Base-by-base conservation (phyloP, 2,329 filamentous ascomycete genomes). In the Macrophomina tecta region DNA sequence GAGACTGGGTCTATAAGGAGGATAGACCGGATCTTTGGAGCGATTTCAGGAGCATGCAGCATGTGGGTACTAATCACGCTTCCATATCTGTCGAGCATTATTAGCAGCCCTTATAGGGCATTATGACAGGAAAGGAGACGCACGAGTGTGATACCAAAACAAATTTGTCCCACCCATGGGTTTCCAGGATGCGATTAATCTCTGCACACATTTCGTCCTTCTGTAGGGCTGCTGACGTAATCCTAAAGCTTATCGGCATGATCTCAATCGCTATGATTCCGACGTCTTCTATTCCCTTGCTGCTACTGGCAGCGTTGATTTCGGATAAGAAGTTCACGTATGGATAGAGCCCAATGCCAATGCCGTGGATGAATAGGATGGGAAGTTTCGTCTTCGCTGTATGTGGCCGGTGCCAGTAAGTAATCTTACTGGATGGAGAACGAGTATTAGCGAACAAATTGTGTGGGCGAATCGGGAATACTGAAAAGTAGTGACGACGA, bases 351-450 rank as follows among this genome's bases (percentile, higher is more conserved):
- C 90, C 90, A 67, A 92, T 82, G 49, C 90, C 89, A 58, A 91
- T 90, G 16, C 90, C 90, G 70, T 92, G 90, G 56, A 91, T 82
- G 76, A 91, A 91, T 4, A 92, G 76, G 7, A 92, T 77, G 0
- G 90, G 90, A 0, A 85, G 77, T 49, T 82, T 81, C 0, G 81
- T 85, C 62, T 82, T 82, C 1, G 86, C 88, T 0, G 82, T 86
- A 72, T 91, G 89, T 5, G 87, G 86, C 1, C 85, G 84, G 71
- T 89, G 82, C 87, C 89, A 92, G 79, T 92, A 92, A 68, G 84
- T 84, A 5, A 91, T 69, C 9, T 79, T 76, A 3, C 78, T 72
- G 5, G 83, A 60, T 12, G 56, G 28, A 2, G 56, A 46, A 6
- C 6, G 14, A 2, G 5, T n/a, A n/a, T 34, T 34, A 4, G 60